Evolutionary conservation across 2,329 filamentous ascomycete genomes (phyloP).

Genomic region (Bipolaris sorokiniana): DNA sequence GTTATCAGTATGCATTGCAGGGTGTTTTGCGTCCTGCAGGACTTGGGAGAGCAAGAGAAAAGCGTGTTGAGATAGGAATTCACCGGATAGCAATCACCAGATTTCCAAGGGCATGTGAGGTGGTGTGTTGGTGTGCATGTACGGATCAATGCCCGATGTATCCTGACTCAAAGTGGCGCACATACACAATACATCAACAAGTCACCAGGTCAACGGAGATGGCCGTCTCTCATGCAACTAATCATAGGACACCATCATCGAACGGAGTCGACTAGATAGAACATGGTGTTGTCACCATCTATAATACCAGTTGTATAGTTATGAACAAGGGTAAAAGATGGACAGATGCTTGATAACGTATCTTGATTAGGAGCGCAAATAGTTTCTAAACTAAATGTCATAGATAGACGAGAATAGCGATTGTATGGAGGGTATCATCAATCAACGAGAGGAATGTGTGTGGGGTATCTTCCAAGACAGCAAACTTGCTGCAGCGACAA

Average conservation of each 20-base stretch:
- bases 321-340: too few species aligned
- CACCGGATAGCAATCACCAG: slow-evolving; percentile 4
- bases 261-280: slow-evolving; percentile 11
- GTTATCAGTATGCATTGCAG: slow-evolving; percentile 27
- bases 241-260: slow-evolving; percentile 12
- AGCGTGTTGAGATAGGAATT: slow-evolving; percentile 16
- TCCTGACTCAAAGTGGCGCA: slow-evolving; percentile 10
- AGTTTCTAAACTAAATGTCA: slow-evolving; percentile 2
- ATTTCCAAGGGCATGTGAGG: not conserved
- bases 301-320: slow-evolving; percentile 1
- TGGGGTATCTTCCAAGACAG: slow-evolving; percentile 36
- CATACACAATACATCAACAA: not conserved
- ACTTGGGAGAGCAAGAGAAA: not conserved
- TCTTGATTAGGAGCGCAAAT: not conserved
- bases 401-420: slow-evolving; percentile 29
- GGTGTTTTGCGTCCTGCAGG: slow-evolving; percentile 1
- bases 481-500: slow-evolving; percentile 20
- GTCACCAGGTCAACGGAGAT: slow-evolving; percentile 20
- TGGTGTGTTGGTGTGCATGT: not conserved
- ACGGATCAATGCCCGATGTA: slow-evolving; percentile 17
- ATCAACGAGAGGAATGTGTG: slow-evolving; percentile 31
- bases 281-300: not conserved
- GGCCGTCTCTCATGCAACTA: slow-evolving; percentile 16
- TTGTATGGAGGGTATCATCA: slow-evolving; percentile 37
- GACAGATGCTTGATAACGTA: not conserved